Evolutionary conservation across 768 basidiomycete species (phyloP), one percentile per base, ranked within the genome.

Genomic region (Cystobasidiopsis lactophilus): DNA sequence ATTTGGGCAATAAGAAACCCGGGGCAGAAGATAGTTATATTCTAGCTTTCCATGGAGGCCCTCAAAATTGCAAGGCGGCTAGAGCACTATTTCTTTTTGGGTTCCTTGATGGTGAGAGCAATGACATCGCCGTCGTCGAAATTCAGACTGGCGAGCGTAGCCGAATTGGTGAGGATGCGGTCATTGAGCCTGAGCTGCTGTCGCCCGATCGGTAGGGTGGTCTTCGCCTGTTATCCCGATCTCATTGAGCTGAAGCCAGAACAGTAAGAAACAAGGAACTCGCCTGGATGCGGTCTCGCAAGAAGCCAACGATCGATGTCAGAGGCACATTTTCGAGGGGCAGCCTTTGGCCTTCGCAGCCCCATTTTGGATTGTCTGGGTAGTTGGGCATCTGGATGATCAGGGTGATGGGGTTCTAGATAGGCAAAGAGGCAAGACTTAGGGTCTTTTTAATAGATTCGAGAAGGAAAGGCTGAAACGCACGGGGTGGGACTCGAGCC

Each of bases 321-420:
- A 93, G 73, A 10, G 85, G 82, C 30, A 95, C 68, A 53, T 93
- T 85, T 1, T 77, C 74, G 53, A 98, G 73, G 10, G 77, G 77
- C 54, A 88, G 76, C 38, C 77, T 69, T 50, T 72, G 73, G 0
- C 88, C 89, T 62, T 91, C 77, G 51, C 93, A 71, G 62, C 91
- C 88, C 84, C 83, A 91, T 66, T 91, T 89, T 0, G 88, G 80
- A 64, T 83, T 86, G 31, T 78, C 76, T 1, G 79, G 69, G 60
- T 88, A 79, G 50, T 70, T 73, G 1, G 91, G 88, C 58, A 98
- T 71, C 64, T 89, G 85, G 2, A 96, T 72, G 31, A 73, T 72
- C 43, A 98, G 73, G 24, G 80, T 79, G 61, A 96, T 84, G 13
- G 91, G 82, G 59, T 89, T 80, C 78, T 80, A n/a, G n/a, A n/a